These are phyloP conservation scores for Sedum album DNA, from an alignment of 164 flowering plant genomes.

Conservation along the genomic window DNA sequence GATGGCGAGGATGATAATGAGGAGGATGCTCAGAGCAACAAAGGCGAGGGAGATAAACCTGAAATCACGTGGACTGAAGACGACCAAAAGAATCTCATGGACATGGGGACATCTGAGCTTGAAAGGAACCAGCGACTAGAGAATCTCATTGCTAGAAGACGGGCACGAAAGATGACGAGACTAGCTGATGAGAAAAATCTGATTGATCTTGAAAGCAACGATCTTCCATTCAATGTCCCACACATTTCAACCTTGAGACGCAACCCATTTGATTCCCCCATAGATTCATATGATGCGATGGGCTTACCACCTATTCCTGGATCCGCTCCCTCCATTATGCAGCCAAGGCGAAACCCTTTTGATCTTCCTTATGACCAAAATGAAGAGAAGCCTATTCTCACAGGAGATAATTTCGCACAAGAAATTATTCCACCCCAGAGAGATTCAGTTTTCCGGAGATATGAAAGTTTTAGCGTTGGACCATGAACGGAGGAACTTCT, in stretches of 20 bases:
- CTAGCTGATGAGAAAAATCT: constrained; percentile 59
- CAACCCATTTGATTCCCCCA: constrained; percentile 75
- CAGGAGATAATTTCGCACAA: constrained; percentile 43
- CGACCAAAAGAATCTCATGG: constrained; percentile 86
- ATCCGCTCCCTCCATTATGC: constrained; percentile 73
- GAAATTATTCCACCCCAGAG: constrained; percentile 42
- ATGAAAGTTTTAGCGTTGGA: constrained; percentile 66
- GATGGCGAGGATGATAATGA: constrained; percentile 26
- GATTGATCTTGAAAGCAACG: constrained; percentile 64
- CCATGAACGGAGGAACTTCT: constrained; percentile 39
- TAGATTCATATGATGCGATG: constrained; percentile 35
- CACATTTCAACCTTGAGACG: constrained; percentile 49
- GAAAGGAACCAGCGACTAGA: constrained; percentile 79
- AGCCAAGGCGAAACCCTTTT: constrained; percentile 71
- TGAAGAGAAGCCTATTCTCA: constrained; percentile 66
- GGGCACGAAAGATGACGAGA: constrained; percentile 46
- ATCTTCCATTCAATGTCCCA: constrained; percentile 42
- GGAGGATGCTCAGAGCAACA: constrained; percentile 23
- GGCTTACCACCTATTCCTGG: constrained; percentile 74
- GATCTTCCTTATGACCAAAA: constrained; percentile 72
- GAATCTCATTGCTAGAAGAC: constrained; percentile 72
- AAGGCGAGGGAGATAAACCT: constrained; percentile 39
- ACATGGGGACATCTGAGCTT: constrained; percentile 52
- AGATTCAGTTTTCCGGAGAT: constrained; percentile 55
- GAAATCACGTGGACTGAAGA: constrained; percentile 85